Percentiles rank a stretch among this genome's conserved stretches.
These are phyloP conservation scores for Rehmannia glutinosa DNA, from an alignment of 257 asterid genomes.

Conservation along the genomic window DNA sequence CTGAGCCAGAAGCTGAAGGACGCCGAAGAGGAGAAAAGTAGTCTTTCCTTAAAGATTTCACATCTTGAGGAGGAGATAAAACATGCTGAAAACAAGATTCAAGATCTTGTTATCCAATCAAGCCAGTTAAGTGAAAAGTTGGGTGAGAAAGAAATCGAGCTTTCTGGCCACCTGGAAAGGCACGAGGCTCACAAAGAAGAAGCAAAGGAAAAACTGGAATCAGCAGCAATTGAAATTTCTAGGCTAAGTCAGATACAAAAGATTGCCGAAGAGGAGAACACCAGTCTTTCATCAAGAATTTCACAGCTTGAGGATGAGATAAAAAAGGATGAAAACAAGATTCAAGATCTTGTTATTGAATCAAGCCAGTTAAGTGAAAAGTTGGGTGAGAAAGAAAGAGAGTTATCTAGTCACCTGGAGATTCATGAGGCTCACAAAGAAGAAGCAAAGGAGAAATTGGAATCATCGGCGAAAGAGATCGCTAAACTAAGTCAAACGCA, in stretches of 20 bases:
- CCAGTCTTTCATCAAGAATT: constrained; percentile 26
- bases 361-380: constrained; percentile 32
- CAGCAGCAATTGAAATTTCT: constrained; percentile 36
- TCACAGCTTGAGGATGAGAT: constrained; percentile 33
- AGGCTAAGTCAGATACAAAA: constrained; percentile 29
- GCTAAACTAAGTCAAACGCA: constrained; percentile 30
- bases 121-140: constrained; percentile 29
- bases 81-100: constrained; percentile 33
- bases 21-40: constrained; percentile 34
- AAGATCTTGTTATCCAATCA: constrained; percentile 34
- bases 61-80: constrained; percentile 28
- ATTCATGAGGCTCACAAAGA: constrained; percentile 29
- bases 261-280: constrained; percentile 31
- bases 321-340: constrained; percentile 29
- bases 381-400: constrained; percentile 17
- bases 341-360: constrained; percentile 29
- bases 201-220: constrained; percentile 26
- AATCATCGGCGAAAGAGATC: constrained; percentile 36
- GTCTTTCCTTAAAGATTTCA: constrained; percentile 7
- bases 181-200: constrained; percentile 23
- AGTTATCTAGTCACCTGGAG: constrained; percentile 20
- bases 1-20: constrained; percentile 8
- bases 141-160: constrained; percentile 10
- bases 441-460: constrained; percentile 31
- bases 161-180: background rate